These are phyloP conservation scores for Stagonosporopsis vannaccii DNA, from an alignment of 2,329 filamentous ascomycete species.

Conservation along the genomic window DNA sequence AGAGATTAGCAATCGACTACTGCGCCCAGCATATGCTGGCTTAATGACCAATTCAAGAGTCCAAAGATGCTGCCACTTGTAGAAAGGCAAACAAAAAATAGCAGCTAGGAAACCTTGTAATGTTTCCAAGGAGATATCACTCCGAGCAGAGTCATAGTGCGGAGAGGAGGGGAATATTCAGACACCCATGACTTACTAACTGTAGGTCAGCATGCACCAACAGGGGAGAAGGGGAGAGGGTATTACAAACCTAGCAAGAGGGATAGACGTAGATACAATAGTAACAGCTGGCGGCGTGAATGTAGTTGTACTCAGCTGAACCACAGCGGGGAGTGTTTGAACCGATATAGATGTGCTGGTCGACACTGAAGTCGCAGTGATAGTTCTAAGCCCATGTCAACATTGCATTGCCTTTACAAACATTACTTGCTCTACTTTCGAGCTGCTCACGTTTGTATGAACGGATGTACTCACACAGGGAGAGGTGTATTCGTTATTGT, in stretches of 20 bases:
- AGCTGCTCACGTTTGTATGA: background rate
- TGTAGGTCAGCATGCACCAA: background rate
- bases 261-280: background rate
- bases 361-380: background rate
- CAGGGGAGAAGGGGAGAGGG: too few relatives aligned
- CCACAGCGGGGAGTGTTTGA: background rate
- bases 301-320: background rate
- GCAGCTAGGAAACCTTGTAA: too few relatives aligned
- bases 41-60: rapidly evolving
- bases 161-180: background rate
- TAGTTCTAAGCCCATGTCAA: background rate
- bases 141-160: too few relatives aligned
- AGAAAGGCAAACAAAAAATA: too few relatives aligned
- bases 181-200: background rate
- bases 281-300: background rate
- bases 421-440: background rate
- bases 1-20: background rate
- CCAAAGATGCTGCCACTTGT: background rate
- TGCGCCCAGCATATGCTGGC: background rate
- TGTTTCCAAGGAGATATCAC: too few relatives aligned
- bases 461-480: background rate
- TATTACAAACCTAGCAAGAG: conserved; percentile 1
- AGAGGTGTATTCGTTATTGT: background rate
- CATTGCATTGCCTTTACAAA: too few relatives aligned
- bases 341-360: background rate